Conservation (phyloP, 306 rosid genomes). For the Arachis hypogaea region DNA sequence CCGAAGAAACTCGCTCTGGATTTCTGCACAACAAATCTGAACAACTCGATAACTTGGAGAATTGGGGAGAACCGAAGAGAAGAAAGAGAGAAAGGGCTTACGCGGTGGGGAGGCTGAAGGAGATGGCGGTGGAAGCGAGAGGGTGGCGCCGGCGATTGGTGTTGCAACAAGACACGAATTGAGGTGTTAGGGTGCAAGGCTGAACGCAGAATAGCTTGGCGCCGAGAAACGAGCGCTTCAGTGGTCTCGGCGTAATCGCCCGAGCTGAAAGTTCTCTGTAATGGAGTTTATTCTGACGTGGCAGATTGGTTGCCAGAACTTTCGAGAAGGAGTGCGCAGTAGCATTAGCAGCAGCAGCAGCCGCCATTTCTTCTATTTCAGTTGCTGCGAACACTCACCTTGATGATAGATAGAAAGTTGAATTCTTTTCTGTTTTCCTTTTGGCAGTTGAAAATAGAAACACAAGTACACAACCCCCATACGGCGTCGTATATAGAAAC, state of each 20-base stretch:
- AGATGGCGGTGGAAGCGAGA: conserved; percentile 44
- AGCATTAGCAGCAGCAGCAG: conserved; percentile 27
- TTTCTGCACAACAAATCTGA: conserved; percentile 61
- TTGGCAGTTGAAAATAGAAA: too few species aligned
- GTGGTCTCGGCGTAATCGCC: conserved; percentile 11
- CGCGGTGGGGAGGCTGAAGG: conserved; percentile 75
- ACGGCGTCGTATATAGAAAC: background rate
- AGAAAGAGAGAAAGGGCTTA: conserved; percentile 37
- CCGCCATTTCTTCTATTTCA: background rate
- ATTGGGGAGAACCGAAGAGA: background rate
- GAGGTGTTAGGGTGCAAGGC: conserved; percentile 38
- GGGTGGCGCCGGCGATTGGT: conserved; percentile 35
- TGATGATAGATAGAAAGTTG: background rate
- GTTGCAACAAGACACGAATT: conserved; percentile 21
- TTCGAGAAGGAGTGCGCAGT: conserved; percentile 41
- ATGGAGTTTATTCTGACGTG: conserved; percentile 7
- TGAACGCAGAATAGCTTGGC: conserved; percentile 40
- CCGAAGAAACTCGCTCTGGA: conserved; percentile 52
- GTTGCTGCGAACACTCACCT: background rate
- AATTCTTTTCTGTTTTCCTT: too few species aligned
- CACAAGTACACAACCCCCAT: background rate
- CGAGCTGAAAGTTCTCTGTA: conserved; percentile 15
- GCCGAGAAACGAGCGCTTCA: conserved; percentile 54
- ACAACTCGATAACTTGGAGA: conserved; percentile 18
- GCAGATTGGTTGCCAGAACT: conserved; percentile 37